Conservation (phyloP, 2,329 filamentous ascomycete genomes). For the Triangularia setosa region DNA sequence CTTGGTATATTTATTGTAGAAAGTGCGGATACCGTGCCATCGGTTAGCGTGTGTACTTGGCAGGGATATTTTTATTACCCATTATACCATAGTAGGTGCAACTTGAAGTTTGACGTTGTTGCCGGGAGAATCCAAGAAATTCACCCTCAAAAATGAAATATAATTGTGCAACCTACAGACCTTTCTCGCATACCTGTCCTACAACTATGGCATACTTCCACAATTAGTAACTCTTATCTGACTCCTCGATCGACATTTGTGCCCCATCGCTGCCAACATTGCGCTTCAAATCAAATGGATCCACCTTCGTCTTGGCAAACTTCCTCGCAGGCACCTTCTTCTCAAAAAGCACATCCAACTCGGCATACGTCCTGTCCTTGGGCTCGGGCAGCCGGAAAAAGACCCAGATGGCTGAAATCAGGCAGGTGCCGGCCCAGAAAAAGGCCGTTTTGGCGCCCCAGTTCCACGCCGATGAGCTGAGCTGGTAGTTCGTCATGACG, state of each 20-base stretch:
- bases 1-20: no score
- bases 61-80: no score
- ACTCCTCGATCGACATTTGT: background rate
- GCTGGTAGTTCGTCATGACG: constrained; percentile 22
- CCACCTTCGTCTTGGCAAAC: constrained; percentile 13
- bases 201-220: background rate
- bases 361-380: constrained; percentile 29
- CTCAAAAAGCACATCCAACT: constrained; percentile 32
- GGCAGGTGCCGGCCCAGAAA: constrained; percentile 35
- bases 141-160: no score
- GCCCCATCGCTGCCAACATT: background rate
- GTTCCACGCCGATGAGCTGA: constrained; percentile 32
- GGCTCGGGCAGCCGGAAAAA: constrained; percentile 41
- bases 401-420: constrained; percentile 41
- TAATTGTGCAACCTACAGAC: no score
- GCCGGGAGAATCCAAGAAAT: no score
- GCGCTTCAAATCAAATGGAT: constrained; percentile 9
- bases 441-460: constrained; percentile 38
- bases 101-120: no score
- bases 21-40: no score
- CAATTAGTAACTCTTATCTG: background rate
- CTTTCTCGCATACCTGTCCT: no score
- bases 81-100: no score
- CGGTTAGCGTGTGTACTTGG: no score
- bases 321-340: constrained; percentile 19